A percentile compares a stretch with the other conserved stretches of the same genome.
These are phyloP conservation scores for Elsinoe ampelina DNA, from an alignment of 2,329 filamentous ascomycete species.

Conservation along the genomic window DNA sequence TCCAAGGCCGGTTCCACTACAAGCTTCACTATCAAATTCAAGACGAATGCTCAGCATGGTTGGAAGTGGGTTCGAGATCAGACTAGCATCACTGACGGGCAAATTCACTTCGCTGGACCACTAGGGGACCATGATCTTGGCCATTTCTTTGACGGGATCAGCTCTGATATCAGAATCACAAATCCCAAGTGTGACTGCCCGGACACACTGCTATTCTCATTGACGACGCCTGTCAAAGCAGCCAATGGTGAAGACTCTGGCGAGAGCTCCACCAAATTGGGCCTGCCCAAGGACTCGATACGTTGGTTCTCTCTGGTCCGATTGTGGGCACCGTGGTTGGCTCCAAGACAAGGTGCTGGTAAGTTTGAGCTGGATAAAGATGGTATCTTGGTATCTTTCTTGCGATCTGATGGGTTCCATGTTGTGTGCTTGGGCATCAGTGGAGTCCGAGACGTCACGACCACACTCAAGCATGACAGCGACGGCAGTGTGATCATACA, in stretches of 20 bases:
- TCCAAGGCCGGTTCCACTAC: constrained; percentile 40
- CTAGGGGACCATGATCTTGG: constrained; percentile 35
- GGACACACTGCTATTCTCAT: constrained; percentile 60
- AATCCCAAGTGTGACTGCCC: constrained; percentile 56
- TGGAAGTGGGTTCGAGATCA: constrained; percentile 67
- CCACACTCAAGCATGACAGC: constrained; percentile 56
- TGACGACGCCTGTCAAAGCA: constrained; percentile 47
- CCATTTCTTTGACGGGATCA: constrained; percentile 50
- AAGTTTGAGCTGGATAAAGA: constrained; percentile 65
- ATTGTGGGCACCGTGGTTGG: constrained; percentile 74
- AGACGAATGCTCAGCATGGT: constrained; percentile 39
- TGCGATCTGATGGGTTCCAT: constrained; percentile 61
- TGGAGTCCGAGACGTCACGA: constrained; percentile 60
- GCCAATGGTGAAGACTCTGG: constrained; percentile 51
- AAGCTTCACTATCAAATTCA: constrained; percentile 64
- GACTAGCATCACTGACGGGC: constrained; percentile 54
- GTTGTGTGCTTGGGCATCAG: constrained; percentile 72
- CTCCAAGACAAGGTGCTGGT: constrained; percentile 69
- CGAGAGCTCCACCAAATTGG: constrained; percentile 49
- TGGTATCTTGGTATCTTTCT: constrained; percentile 67
- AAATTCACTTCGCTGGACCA: constrained; percentile 44
- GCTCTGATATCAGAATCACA: constrained; percentile 46
- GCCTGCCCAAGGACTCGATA: constrained; percentile 53
- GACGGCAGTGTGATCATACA: constrained; percentile 59
- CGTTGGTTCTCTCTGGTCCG: constrained; percentile 78